Evolutionary conservation across 441 rosid genomes (phyloP).

Genomic region (Arabidopsis hybrid): DNA sequence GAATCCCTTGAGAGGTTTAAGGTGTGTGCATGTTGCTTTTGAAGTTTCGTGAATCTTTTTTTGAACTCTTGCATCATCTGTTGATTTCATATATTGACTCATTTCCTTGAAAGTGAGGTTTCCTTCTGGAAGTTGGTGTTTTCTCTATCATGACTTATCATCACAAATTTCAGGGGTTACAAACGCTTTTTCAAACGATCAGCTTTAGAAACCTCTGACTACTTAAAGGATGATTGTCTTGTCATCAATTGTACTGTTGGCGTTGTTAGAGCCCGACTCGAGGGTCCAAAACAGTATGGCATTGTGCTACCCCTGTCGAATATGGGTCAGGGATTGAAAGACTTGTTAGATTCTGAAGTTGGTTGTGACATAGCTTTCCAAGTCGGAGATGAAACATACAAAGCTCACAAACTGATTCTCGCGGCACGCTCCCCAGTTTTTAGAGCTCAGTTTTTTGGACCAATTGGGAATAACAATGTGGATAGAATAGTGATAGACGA

Average conservation of each 20-base stretch:
- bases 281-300: slow-evolving; percentile 74
- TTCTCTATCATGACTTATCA: slow-evolving; percentile 1
- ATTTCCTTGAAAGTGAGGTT: background rate
- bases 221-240: slow-evolving; percentile 76
- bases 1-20: background rate
- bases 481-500: slow-evolving; percentile 68
- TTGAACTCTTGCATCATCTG: slow-evolving; percentile 15
- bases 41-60: slow-evolving; percentile 1
- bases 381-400: slow-evolving; percentile 74
- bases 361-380: slow-evolving; percentile 75
- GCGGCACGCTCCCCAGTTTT: slow-evolving; percentile 86
- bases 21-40: slow-evolving; percentile 7
- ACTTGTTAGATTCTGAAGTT: slow-evolving; percentile 74
- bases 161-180: slow-evolving; percentile 71
- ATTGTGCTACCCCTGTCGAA: slow-evolving; percentile 69
- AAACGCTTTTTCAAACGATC: slow-evolving; percentile 75
- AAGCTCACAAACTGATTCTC: slow-evolving; percentile 78
- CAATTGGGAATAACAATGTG: slow-evolving; percentile 68
- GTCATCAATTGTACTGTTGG: slow-evolving; percentile 86
- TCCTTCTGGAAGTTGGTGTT: background rate
- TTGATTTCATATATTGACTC: slow-evolving; percentile 3
- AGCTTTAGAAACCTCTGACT: slow-evolving; percentile 73
- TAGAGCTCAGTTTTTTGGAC: slow-evolving; percentile 85
- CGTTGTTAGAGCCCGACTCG: slow-evolving; percentile 72
- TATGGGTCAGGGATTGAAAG: slow-evolving; percentile 78